Conservation (phyloP, 1,284 basidiomycete genomes). For the Leccinum pachyderme region DNA sequence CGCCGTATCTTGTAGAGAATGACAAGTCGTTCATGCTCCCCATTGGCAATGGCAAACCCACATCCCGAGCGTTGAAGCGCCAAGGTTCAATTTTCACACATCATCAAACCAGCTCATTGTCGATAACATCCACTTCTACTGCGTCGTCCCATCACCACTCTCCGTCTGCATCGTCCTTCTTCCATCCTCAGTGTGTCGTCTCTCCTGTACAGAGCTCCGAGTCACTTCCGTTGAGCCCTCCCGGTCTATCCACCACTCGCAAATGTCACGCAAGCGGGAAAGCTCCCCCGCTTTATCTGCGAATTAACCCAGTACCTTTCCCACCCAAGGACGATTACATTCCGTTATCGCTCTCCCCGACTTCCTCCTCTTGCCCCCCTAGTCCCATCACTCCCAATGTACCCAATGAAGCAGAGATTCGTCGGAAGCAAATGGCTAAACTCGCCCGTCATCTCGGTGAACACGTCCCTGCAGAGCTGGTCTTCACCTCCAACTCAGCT, state of each 20-base stretch:
- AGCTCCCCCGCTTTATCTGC: slow-evolving; percentile 23
- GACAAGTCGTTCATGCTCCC: slow-evolving; percentile 28
- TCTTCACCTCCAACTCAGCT: slow-evolving; percentile 23
- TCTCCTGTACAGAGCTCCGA: slow-evolving; percentile 8
- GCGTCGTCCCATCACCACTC: slow-evolving; percentile 9
- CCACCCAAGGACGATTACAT: slow-evolving; percentile 12
- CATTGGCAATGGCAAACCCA: slow-evolving; percentile 13
- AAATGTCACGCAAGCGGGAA: slow-evolving; percentile 11
- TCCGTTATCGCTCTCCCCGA: slow-evolving; percentile 7
- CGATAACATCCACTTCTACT: slow-evolving; percentile 20
- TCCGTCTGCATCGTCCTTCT: slow-evolving; percentile 20
- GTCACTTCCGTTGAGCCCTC: slow-evolving; percentile 7
- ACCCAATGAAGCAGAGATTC: slow-evolving; percentile 23
- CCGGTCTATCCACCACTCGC: slow-evolving; percentile 24
- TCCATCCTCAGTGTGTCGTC: slow-evolving; percentile 5
- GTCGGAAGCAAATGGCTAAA: slow-evolving; percentile 42
- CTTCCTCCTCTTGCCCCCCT: slow-evolving; percentile 17
- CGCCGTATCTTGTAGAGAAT: slow-evolving; percentile 49
- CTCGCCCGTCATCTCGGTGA: slow-evolving; percentile 44
- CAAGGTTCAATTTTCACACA: slow-evolving; percentile 38
- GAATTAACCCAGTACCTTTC: slow-evolving; percentile 18
- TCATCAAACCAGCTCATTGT: slow-evolving; percentile 13
- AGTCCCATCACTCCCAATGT: slow-evolving; percentile 19
- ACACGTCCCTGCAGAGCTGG: slow-evolving; percentile 41
- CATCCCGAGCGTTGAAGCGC: slow-evolving; percentile 26